Evolutionary conservation across 371 early-diverging fungal species (phyloP).

Genomic region (Vairimorpha necatrix): DNA sequence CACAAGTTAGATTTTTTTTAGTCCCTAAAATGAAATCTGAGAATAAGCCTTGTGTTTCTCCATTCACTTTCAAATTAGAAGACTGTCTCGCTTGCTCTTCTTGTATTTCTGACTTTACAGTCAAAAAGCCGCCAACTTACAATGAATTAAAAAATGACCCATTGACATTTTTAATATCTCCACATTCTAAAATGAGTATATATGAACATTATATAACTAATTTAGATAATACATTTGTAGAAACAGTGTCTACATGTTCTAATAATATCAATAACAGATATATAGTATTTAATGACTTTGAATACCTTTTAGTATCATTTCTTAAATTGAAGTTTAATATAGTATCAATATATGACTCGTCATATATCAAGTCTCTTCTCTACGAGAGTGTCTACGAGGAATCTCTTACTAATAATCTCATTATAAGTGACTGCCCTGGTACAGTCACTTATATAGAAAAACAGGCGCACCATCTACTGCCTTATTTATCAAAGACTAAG

Average conservation of each 20-base stretch:
- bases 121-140: constrained; percentile 8
- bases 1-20: too few relatives aligned
- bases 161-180: constrained; percentile 47
- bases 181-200: constrained; percentile 45
- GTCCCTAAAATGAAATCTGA: not conserved
- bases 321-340: constrained; percentile 25
- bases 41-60: not conserved
- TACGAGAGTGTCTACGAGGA: constrained; percentile 24
- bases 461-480: constrained; percentile 36
- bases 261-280: not conserved
- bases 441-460: constrained; percentile 58
- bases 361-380: constrained; percentile 20
- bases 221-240: too few relatives aligned
- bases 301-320: constrained; percentile 22
- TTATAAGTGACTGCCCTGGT: constrained; percentile 56
- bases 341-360: constrained; percentile 42
- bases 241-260: too few relatives aligned
- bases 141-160: not conserved
- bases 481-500: constrained; percentile 32
- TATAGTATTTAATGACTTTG: constrained; percentile 36
- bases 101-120: constrained; percentile 43
- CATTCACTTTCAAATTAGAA: constrained; percentile 25
- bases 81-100: constrained; percentile 62
- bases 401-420: constrained; percentile 6
- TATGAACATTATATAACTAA: constrained; percentile 1